phyloP scores from a whole-genome alignment of 495 filamentous ascomycete genomes.

The Aspergillus avenaceus region DNA sequence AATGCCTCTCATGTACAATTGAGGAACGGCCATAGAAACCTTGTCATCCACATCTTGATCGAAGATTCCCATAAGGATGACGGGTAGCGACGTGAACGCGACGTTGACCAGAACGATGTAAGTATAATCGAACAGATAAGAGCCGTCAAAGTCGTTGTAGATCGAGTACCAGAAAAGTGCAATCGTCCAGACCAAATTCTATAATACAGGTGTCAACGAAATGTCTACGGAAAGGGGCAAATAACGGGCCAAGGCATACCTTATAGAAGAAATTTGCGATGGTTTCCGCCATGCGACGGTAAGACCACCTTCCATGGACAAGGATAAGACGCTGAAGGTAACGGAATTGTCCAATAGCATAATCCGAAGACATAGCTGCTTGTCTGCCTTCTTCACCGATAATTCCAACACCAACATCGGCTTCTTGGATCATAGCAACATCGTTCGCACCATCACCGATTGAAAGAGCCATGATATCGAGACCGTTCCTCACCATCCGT shows the following conservation, averaged over 20 bases:
- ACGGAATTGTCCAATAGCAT: conserved; percentile 96
- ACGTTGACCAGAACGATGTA: conserved; percentile 96
- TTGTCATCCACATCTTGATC: conserved; percentile 96
- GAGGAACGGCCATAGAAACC: conserved; percentile 90
- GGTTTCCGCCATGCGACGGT: conserved; percentile 85
- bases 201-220: not conserved
- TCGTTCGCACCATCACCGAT: conserved; percentile 98
- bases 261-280: conserved; percentile 99
- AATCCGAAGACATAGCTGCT: conserved; percentile 98
- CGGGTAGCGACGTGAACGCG: conserved; percentile 92
- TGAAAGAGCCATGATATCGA: conserved; percentile 96
- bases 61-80: conserved; percentile 94
- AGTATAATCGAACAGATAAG: conserved; percentile 95
- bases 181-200: conserved; percentile 98
- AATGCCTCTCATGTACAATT: conserved; percentile 93
- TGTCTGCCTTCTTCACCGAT: conserved; percentile 95
- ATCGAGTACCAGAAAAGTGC: conserved; percentile 97
- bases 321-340: conserved; percentile 88
- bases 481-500: conserved; percentile 84
- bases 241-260: conserved; percentile 47
- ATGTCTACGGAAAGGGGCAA: no score
- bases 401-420: conserved; percentile 96
- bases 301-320: conserved; percentile 96
- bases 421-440: conserved; percentile 99
- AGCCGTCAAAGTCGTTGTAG: conserved; percentile 91